phyloP scores from a whole-genome alignment of 1,139 yeast species.

The Taphrina confusa region DNA sequence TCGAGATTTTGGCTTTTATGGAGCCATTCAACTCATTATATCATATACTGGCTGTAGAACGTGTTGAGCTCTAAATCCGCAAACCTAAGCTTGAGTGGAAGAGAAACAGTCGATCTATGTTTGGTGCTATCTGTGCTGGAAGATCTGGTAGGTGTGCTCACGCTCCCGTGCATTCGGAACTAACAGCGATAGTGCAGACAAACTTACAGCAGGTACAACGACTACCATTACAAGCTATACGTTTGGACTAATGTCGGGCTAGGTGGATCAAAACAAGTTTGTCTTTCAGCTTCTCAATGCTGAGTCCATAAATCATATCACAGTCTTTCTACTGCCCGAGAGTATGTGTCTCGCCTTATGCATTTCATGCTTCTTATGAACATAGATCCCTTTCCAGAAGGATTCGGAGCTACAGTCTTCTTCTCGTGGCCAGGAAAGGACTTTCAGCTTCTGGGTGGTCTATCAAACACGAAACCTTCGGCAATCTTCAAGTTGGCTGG shows the following conservation, averaged over 20 bases:
- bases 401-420: constrained; percentile 18
- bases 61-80: too few species aligned
- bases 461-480: constrained; percentile 76
- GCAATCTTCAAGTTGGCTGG: constrained; percentile 76
- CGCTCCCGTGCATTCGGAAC: too few species aligned
- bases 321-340: constrained; percentile 74
- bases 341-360: constrained; percentile 58
- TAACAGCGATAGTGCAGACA: constrained; percentile 44
- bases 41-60: too few species aligned
- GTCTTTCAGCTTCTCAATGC: constrained; percentile 66
- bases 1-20: too few species aligned
- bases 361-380: constrained; percentile 79
- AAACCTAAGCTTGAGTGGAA: not conserved
- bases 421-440: constrained; percentile 17
- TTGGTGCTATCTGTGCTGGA: constrained; percentile 54
- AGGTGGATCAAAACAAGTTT: constrained; percentile 62
- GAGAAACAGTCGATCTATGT: constrained; percentile 44
- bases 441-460: constrained; percentile 45
- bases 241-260: not conserved
- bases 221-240: not conserved
- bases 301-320: constrained; percentile 66
- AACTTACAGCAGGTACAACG: constrained; percentile 49
- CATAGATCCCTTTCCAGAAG: constrained; percentile 42
- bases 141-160: constrained; percentile 45
- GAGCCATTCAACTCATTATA: too few species aligned